Evolutionary conservation across 441 rosid species (phyloP).

Genomic region (Euphorbia celastroides): DNA sequence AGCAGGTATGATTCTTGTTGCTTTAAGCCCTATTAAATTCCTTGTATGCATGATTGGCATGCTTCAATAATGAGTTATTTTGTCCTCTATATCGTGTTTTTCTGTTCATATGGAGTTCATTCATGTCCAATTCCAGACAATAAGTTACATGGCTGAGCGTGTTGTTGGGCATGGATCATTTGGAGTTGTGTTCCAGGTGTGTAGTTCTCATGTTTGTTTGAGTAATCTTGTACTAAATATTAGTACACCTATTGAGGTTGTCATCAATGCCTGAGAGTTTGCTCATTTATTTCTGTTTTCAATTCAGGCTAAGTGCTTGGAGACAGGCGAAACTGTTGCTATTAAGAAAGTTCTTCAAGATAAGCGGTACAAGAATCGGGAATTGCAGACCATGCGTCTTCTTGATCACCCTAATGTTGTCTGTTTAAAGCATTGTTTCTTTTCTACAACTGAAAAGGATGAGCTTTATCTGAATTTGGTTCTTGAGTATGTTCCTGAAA

Average conservation of each 20-base stretch:
- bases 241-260: neutral
- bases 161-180: constrained; percentile 96
- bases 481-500: constrained; percentile 91
- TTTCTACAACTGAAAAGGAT: constrained; percentile 84
- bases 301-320: constrained; percentile 80
- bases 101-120: constrained; percentile 1
- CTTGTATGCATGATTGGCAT: neutral
- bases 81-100: neutral
- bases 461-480: constrained; percentile 94
- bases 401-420: constrained; percentile 94
- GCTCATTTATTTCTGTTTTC: neutral
- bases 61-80: neutral
- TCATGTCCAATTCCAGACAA: constrained; percentile 46
- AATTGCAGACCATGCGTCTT: constrained; percentile 92
- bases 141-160: constrained; percentile 98
- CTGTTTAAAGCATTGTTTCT: constrained; percentile 84
- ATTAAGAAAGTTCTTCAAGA: constrained; percentile 96
- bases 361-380: constrained; percentile 96
- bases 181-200: constrained; percentile 95
- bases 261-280: neutral
- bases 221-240: neutral
- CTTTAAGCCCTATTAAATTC: neutral
- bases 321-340: constrained; percentile 93
- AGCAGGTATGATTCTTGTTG: constrained; percentile 47
- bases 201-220: constrained; percentile 8